Conservation (phyloP, 306 rosid genomes). For the Pueraria montana region DNA sequence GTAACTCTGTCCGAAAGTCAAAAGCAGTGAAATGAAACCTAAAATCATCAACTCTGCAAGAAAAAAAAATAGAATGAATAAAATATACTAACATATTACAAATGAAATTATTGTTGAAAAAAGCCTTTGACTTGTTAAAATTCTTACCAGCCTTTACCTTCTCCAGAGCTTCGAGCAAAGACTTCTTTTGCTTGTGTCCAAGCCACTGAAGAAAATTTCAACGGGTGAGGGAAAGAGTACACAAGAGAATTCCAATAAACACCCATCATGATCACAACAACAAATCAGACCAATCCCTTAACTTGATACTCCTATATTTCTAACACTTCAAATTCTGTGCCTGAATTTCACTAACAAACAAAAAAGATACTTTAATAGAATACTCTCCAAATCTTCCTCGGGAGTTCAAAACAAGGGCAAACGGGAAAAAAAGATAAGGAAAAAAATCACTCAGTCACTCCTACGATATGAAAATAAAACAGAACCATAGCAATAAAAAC, state of each 20-base stretch:
- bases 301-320: not conserved
- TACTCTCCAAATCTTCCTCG: slow-evolving; percentile 1
- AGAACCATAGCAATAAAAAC: not conserved
- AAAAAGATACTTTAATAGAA: not conserved
- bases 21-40: slow-evolving; percentile 89
- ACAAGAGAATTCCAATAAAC: slow-evolving; percentile 12
- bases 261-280: not conserved
- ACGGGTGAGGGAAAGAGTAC: not conserved
- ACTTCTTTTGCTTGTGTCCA: slow-evolving; percentile 57
- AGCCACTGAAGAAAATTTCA: slow-evolving; percentile 47
- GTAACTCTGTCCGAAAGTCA: slow-evolving; percentile 86
- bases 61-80: not conserved
- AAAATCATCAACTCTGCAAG: slow-evolving; percentile 96
- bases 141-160: slow-evolving; percentile 87
- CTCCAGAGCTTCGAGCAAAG: slow-evolving; percentile 84
- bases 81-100: not conserved
- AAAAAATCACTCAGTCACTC: not conserved
- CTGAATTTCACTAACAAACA: slow-evolving; percentile 8
- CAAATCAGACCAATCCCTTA: slow-evolving; percentile 1
- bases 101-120: not conserved
- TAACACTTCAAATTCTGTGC: not conserved
- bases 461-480: not conserved
- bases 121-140: not conserved
- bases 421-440: not conserved
- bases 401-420: not conserved